Evolutionary conservation across 495 filamentous ascomycete species (phyloP).

Genomic region (Beverwykella pulmonaria): DNA sequence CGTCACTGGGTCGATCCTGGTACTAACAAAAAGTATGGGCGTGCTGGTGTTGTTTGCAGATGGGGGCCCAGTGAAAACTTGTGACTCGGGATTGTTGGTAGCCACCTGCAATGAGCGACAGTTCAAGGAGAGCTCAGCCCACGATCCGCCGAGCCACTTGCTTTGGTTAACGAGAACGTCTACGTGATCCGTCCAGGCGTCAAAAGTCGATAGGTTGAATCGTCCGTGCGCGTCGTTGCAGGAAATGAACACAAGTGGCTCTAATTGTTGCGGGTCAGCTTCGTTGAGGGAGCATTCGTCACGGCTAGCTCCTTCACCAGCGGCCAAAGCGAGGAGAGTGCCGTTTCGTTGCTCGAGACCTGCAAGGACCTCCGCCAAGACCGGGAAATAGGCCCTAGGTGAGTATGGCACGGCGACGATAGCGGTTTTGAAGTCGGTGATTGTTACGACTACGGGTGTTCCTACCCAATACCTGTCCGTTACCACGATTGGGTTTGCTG

Average conservation of each 20-base stretch:
- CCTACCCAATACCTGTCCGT: constrained; percentile 5
- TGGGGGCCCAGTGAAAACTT: constrained; percentile 57
- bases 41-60: constrained; percentile 48
- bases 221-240: constrained; percentile 64
- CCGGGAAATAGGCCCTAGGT: constrained; percentile 60
- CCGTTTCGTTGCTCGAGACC: constrained; percentile 60
- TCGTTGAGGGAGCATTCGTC: constrained; percentile 25
- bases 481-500: constrained; percentile 53
- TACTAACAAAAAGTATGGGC: constrained; percentile 59
- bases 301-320: background rate
- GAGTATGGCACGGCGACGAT: constrained; percentile 58
- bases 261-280: background rate
- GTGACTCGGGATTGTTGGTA: constrained; percentile 54
- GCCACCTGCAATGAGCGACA: constrained; percentile 40
- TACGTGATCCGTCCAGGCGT: constrained; percentile 52
- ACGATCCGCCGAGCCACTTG: constrained; percentile 61
- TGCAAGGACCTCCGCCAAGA: constrained; percentile 57
- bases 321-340: constrained; percentile 52
- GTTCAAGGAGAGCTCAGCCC: constrained; percentile 20
- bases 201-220: constrained; percentile 55
- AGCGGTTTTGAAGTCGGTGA: constrained; percentile 37
- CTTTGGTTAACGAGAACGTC: constrained; percentile 43
- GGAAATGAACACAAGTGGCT: constrained; percentile 1
- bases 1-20: constrained; percentile 59
- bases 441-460: constrained; percentile 36